A percentile compares a stretch with the other conserved stretches of the same genome.
Evolutionary conservation across 768 basidiomycete genomes (phyloP).

Genomic region (Suillus brevipes): DNA sequence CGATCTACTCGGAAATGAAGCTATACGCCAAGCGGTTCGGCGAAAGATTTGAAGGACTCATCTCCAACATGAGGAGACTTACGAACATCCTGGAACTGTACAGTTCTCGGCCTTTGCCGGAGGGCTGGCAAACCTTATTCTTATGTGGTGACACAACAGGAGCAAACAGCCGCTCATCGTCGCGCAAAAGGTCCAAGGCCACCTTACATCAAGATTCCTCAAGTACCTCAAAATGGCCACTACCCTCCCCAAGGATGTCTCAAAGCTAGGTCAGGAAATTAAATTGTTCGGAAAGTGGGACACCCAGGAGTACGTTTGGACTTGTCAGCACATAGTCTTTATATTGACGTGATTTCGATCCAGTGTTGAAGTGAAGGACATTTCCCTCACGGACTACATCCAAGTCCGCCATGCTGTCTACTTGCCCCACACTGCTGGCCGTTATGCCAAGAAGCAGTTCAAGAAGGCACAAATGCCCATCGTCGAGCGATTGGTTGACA

Average conservation of each 20-base stretch:
- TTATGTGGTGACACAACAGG: constrained; percentile 15
- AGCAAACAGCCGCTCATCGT: constrained; percentile 27
- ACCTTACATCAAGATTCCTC: constrained; percentile 28
- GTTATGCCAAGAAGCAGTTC: constrained; percentile 99
- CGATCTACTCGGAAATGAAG: not conserved
- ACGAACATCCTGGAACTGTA: constrained; percentile 22
- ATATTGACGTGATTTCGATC: constrained; percentile 18
- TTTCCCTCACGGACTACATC: constrained; percentile 98
- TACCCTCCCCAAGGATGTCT: constrained; percentile 81
- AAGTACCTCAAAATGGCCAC: constrained; percentile 61
- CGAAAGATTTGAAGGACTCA: not conserved
- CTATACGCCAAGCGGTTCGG: not conserved
- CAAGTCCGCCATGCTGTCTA: constrained; percentile 98
- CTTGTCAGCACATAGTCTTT: not conserved
- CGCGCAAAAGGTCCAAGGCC: constrained; percentile 18
- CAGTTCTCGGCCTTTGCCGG: constrained; percentile 29
- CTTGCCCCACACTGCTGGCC: constrained; percentile 97
- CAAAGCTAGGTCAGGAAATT: constrained; percentile 79
- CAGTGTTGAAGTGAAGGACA: constrained; percentile 98
- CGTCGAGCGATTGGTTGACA: constrained; percentile 98
- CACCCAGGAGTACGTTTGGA: constrained; percentile 81
- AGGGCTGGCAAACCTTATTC: constrained; percentile 26
- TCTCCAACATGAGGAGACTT: not conserved
- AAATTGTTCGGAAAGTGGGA: constrained; percentile 99
- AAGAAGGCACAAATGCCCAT: constrained; percentile 99